Conservation (phyloP, 768 basidiomycete species). For the Mrakia gelida region DNA sequence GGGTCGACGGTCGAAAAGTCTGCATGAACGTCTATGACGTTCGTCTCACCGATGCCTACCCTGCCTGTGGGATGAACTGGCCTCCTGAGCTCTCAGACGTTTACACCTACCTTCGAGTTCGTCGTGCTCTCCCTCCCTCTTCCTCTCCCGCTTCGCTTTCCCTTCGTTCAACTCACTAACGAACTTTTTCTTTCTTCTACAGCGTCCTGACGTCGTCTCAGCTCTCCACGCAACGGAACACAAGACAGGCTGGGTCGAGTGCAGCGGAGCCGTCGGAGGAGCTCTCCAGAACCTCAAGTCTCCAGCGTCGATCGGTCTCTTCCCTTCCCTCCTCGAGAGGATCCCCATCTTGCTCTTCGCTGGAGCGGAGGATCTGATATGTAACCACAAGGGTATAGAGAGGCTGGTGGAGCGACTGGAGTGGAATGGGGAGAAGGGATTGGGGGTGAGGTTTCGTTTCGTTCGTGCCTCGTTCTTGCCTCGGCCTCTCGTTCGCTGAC, state of each 20-base stretch:
- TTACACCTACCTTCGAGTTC: slow-evolving; percentile 71
- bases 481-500: slow-evolving; percentile 62
- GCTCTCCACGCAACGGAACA: slow-evolving; percentile 79
- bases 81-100: slow-evolving; percentile 76
- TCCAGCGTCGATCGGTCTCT: slow-evolving; percentile 65
- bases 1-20: slow-evolving; percentile 62
- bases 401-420: slow-evolving; percentile 71
- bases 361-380: slow-evolving; percentile 93
- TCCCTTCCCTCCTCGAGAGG: slow-evolving; percentile 71
- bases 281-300: slow-evolving; percentile 58
- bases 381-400: slow-evolving; percentile 90
- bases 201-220: slow-evolving; percentile 74
- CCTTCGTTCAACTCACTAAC: slow-evolving; percentile 8
- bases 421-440: slow-evolving; percentile 80
- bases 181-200: neutral
- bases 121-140: slow-evolving; percentile 42
- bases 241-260: slow-evolving; percentile 82
- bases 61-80: slow-evolving; percentile 98
- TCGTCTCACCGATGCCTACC: slow-evolving; percentile 74
- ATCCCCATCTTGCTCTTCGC: slow-evolving; percentile 87
- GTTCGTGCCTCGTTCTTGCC: slow-evolving; percentile 39
- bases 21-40: slow-evolving; percentile 96
- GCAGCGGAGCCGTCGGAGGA: slow-evolving; percentile 60
- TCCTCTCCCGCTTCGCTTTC: neutral
- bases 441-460: slow-evolving; percentile 60